phyloP scores from a whole-genome alignment of 106 monocot genomes.

The Dendrobium catenatum region DNA sequence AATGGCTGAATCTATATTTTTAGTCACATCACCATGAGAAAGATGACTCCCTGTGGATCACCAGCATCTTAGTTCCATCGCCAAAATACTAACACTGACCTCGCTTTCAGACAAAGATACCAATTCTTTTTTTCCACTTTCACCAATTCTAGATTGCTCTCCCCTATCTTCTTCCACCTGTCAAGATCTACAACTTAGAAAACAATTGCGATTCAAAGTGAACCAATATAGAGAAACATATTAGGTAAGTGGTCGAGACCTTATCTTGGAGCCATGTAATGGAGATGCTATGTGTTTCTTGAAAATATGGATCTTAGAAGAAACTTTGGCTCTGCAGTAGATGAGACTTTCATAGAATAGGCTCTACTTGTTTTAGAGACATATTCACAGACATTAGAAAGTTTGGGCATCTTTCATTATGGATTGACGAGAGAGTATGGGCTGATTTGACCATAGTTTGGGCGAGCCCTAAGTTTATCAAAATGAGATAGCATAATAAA shows the following conservation, averaged over 20 bases:
- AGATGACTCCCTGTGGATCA: slow-evolving; percentile 48
- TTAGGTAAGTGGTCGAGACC: background rate
- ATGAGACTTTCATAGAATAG: too few species aligned
- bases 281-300: background rate
- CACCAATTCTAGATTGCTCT: slow-evolving; percentile 1
- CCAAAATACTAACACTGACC: background rate
- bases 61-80: background rate
- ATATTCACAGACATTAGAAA: too few species aligned
- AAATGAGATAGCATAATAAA: too few species aligned
- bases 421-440: too few species aligned
- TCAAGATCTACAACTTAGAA: background rate
- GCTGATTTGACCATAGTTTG: too few species aligned
- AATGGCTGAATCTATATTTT: slow-evolving; percentile 13
- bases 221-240: background rate
- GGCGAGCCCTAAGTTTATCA: too few species aligned
- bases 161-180: background rate
- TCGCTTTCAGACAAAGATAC: background rate
- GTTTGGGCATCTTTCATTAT: too few species aligned
- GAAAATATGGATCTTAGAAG: background rate
- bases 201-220: background rate
- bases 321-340: background rate
- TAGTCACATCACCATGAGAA: slow-evolving; percentile 60
- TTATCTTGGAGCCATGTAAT: background rate
- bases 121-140: background rate
- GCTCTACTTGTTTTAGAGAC: too few species aligned